Evolutionary conservation across 1,284 basidiomycete genomes (phyloP).

Genomic region (Sparassis latifolia): DNA sequence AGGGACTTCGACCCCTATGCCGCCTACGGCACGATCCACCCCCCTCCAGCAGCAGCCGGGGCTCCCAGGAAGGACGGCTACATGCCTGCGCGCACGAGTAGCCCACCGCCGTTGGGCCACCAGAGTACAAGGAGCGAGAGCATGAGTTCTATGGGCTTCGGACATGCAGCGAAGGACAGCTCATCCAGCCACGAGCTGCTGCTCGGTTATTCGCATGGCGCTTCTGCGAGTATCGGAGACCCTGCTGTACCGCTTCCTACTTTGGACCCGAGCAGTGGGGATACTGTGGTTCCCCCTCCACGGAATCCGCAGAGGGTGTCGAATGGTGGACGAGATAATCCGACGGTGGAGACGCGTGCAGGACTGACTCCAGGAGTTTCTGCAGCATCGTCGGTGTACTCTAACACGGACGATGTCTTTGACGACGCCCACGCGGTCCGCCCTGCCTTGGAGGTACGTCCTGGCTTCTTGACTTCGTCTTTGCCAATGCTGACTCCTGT

Average conservation of each 20-base stretch:
- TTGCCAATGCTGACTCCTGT: background rate
- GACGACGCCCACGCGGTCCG: slow-evolving; percentile 52
- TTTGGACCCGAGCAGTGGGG: slow-evolving; percentile 9
- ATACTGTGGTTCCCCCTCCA: slow-evolving; percentile 35
- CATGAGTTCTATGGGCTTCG: slow-evolving; percentile 18
- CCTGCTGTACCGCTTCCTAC: slow-evolving; percentile 14
- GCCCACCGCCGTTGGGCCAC: slow-evolving; percentile 34
- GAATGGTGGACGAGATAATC: slow-evolving; percentile 10
- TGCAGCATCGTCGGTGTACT: slow-evolving; percentile 15
- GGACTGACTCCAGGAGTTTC: slow-evolving; percentile 27
- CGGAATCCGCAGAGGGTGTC: slow-evolving; percentile 33
- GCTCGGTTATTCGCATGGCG: slow-evolving; percentile 33
- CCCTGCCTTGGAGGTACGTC: slow-evolving; percentile 46
- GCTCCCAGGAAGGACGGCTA: slow-evolving; percentile 33
- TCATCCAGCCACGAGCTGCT: slow-evolving; percentile 62
- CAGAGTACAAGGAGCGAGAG: slow-evolving; percentile 14
- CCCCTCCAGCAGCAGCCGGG: slow-evolving; percentile 23
- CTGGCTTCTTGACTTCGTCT: background rate
- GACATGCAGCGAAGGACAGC: slow-evolving; percentile 44
- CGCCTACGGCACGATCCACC: slow-evolving; percentile 32
- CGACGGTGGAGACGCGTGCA: slow-evolving; percentile 40
- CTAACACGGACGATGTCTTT: slow-evolving; percentile 31
- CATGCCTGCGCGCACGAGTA: slow-evolving; percentile 36
- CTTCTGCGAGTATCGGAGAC: slow-evolving; percentile 17
- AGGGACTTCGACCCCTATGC: slow-evolving; percentile 49